Evolutionary conservation across 163 green algal genomes (phyloP), one percentile per base, ranked within the genome.

Genomic region (Chlamydomonas reinhardtii): DNA sequence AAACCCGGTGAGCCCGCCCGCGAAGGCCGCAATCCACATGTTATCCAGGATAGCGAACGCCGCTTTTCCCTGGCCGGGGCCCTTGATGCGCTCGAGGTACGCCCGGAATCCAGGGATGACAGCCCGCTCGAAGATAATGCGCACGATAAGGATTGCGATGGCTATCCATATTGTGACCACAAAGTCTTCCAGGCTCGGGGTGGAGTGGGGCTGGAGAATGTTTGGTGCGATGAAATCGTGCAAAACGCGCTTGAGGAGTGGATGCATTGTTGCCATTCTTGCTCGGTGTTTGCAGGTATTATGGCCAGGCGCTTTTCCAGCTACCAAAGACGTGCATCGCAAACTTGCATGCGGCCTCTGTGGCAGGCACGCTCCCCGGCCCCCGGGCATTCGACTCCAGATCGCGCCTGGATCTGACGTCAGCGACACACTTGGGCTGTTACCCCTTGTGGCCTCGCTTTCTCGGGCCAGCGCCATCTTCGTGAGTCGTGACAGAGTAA

Each of bases 51-150:
- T 54, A 11, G 22, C n/a, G 56, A 85, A 85, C 31, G 24, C 59
- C 25, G 78, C 43, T 37, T 85, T 85, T 16, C 78, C 78, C 29
- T 65, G 64, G 20, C 76, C 76, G 2, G 64, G 64, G 19, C 76
- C 76, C 43, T 84, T 84, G 43, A 68, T 65, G 11, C 65, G 64
- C 43, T 84, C 76, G 24, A 84, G 76, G n/a, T 75, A 75, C 6
- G 37, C 37, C 17, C 56, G 39, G 31, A 85, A 78, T 6, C 68
- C 32, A 0, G 68, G 79, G n/a, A 81, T 68, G 56, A 81, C 68
- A 6, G 56, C 37, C 3, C 71, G 71, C n/a, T 87, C 81, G 29
- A 39, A 80, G 12, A 37, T 37, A 1, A 74, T 20, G 24, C 81
- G 81, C 25, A 81, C 29, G 16, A 17, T n/a, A 2, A 87, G 20